A percentile compares a stretch with the other conserved stretches of the same genome.
Conservation (phyloP, 208 protist genomes). For the Trichomonas vaginalis region DNA sequence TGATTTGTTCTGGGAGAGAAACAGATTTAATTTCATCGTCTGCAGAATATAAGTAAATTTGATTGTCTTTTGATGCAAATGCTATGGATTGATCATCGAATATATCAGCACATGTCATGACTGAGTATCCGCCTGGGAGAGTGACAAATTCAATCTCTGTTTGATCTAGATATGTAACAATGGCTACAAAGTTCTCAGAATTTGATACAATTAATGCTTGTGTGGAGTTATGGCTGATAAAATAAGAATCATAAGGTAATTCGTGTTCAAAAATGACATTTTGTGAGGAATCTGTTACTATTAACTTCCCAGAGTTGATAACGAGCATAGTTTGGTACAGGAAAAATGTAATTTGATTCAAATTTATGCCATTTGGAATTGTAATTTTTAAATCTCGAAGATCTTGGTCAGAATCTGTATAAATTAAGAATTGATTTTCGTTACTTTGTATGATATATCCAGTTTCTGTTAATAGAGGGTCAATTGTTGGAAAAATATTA, state of each 20-base stretch:
- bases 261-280: background rate
- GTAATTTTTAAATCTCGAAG: background rate
- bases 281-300: background rate
- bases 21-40: background rate
- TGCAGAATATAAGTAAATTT: background rate
- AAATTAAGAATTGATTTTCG: background rate
- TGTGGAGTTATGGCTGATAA: background rate
- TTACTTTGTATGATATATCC: background rate
- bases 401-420: background rate
- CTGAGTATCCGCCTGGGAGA: background rate
- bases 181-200: background rate
- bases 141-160: background rate
- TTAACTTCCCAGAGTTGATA: background rate
- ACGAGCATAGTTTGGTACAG: background rate
- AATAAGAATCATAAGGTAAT: background rate
- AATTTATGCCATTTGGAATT: background rate
- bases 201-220: background rate
- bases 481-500: background rate
- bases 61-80: background rate
- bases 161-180: background rate
- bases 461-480: background rate
- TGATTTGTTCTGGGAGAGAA: background rate
- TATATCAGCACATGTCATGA: background rate
- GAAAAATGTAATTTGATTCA: background rate
- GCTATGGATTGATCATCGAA: background rate